phyloP scores from a whole-genome alignment of 257 asterid species.

The Buddleja alternifolia region DNA sequence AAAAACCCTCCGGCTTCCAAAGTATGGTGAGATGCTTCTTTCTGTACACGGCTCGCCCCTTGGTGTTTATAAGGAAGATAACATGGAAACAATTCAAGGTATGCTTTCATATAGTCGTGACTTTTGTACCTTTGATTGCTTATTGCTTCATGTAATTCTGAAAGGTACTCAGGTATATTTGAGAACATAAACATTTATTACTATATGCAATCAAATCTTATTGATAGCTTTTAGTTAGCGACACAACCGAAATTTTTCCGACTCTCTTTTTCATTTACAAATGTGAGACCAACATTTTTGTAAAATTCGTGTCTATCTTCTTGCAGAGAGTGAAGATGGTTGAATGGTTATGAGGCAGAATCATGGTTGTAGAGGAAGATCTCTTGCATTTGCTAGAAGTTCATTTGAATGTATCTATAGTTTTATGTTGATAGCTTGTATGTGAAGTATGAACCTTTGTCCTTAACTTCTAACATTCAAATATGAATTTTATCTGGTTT shows the following conservation, averaged over 20 bases:
- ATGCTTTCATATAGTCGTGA: constrained; percentile 18
- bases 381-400: neutral
- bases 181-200: no score
- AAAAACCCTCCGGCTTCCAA: constrained; percentile 73
- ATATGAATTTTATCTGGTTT: no score
- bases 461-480: no score
- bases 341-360: constrained; percentile 24
- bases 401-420: neutral
- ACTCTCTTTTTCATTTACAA: neutral
- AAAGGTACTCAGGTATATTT: neutral
- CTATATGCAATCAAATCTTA: neutral
- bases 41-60: constrained; percentile 96
- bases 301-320: constrained; percentile 17
- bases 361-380: neutral
- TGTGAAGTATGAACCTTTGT: no score
- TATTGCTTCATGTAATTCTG: neutral
- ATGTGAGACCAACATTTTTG: neutral
- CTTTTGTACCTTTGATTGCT: neutral
- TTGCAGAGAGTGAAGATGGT: constrained; percentile 47
- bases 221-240: constrained; percentile 2
- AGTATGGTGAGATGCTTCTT: constrained; percentile 83
- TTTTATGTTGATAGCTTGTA: constrained; percentile 5
- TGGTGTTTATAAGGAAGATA: constrained; percentile 86
- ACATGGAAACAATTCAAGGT: constrained; percentile 95
- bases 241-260: neutral